phyloP scores from a whole-genome alignment of 2,329 filamentous ascomycete genomes.

The Fusarium buxicola region DNA sequence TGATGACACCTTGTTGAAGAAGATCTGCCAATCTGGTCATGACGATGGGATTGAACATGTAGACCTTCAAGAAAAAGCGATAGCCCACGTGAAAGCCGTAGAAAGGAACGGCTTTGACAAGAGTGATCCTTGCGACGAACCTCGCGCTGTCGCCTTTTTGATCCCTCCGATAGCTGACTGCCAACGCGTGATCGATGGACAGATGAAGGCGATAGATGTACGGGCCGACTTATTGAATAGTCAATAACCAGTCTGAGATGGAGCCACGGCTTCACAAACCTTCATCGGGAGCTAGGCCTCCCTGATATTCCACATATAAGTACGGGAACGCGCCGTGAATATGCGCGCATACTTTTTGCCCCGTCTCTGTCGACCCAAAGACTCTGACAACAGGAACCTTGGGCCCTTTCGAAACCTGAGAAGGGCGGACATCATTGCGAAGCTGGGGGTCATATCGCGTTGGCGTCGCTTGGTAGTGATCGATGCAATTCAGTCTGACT shows the following conservation, averaged over 20 bases:
- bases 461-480: slow-evolving; percentile 87
- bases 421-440: slow-evolving; percentile 70
- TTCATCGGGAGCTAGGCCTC: slow-evolving; percentile 72
- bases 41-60: slow-evolving; percentile 86
- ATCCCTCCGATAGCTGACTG: slow-evolving; percentile 85
- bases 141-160: slow-evolving; percentile 72
- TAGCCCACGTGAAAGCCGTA: slow-evolving; percentile 97
- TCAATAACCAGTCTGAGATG: slow-evolving; percentile 17
- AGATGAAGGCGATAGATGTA: slow-evolving; percentile 84
- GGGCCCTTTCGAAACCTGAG: slow-evolving; percentile 71
- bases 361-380: slow-evolving; percentile 93
- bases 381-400: slow-evolving; percentile 88
- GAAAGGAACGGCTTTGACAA: slow-evolving; percentile 94
- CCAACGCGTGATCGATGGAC: slow-evolving; percentile 91
- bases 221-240: slow-evolving; percentile 67
- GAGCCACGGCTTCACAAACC: slow-evolving; percentile 61
- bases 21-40: slow-evolving; percentile 91
- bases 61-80: slow-evolving; percentile 91
- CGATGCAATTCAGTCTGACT: slow-evolving; percentile 93
- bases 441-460: slow-evolving; percentile 85
- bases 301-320: slow-evolving; percentile 88
- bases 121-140: slow-evolving; percentile 89
- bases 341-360: slow-evolving; percentile 95
- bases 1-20: slow-evolving; percentile 85
- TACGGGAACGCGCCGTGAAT: slow-evolving; percentile 97